phyloP scores from a whole-genome alignment of 768 basidiomycete genomes.

The Galerina sulciceps region DNA sequence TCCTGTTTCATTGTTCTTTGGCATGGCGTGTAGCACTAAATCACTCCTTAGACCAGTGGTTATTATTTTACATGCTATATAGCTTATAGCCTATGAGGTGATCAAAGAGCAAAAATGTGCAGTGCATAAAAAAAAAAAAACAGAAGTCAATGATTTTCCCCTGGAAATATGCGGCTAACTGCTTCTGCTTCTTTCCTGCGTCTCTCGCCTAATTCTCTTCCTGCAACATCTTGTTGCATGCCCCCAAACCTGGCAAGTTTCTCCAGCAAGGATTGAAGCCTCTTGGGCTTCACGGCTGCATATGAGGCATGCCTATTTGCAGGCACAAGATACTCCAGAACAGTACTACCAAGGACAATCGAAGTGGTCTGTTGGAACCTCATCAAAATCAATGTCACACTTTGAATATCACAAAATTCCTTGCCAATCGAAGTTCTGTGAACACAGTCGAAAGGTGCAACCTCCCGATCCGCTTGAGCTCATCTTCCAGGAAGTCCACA shows the following conservation, averaged over 20 bases:
- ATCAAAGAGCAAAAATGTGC: slow-evolving; percentile 19
- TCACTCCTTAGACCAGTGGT: slow-evolving; percentile 41
- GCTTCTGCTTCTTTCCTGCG: slow-evolving; percentile 80
- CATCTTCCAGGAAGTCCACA: slow-evolving; percentile 87
- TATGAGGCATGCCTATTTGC: slow-evolving; percentile 71
- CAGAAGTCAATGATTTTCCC: slow-evolving; percentile 55
- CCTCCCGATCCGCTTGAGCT: slow-evolving; percentile 77
- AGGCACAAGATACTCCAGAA: slow-evolving; percentile 82
- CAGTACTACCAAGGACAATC: slow-evolving; percentile 71
- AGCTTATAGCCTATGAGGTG: slow-evolving; percentile 24
- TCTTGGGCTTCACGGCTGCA: slow-evolving; percentile 67
- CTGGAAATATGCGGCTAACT: slow-evolving; percentile 74
- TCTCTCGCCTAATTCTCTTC: slow-evolving; percentile 71
- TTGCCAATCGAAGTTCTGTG: slow-evolving; percentile 76
- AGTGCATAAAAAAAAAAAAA: slow-evolving; percentile 8
- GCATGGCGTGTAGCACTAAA: slow-evolving; percentile 25
- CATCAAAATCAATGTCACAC: slow-evolving; percentile 5
- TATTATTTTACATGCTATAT: slow-evolving; percentile 31
- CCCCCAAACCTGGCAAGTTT: slow-evolving; percentile 76
- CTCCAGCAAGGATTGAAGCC: slow-evolving; percentile 74
- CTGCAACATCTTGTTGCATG: slow-evolving; percentile 58
- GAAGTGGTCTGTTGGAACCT: slow-evolving; percentile 58
- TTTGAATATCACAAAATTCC: slow-evolving; percentile 20
- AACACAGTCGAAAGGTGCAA: slow-evolving; percentile 75
- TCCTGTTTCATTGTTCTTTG: slow-evolving; percentile 23